Base-by-base conservation (phyloP, 2,329 filamentous ascomycete genomes). In the Remersonia thermophila region DNA sequence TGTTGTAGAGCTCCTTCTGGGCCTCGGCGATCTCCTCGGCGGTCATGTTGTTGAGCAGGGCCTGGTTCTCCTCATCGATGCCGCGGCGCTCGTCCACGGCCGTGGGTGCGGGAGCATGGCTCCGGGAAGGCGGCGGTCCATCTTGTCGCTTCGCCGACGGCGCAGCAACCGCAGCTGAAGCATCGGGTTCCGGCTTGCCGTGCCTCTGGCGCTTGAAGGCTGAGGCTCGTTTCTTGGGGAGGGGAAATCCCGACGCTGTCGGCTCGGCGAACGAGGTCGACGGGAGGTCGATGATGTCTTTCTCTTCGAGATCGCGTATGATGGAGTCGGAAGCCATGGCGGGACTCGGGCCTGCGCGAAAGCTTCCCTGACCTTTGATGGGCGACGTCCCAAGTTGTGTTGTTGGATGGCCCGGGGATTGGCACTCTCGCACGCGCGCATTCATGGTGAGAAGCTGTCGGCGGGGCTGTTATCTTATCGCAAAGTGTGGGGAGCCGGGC, bases 21-120 rank as follows among this genome's bases (percentile, higher is more conserved):
- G 91, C 86, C 47, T 79, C 67, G 43, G 82, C 77, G 40, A 96
- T 93, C 57, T 95, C 84, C 27, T 75, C 71, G 0, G 74, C 62
- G 2, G 81, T 82, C 91, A 98, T 95, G 17, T 67, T 65, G 11
- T 77, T 77, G 32, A 98, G 57, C 41, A 72, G 73, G 39, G 76
- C 69, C 30, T 62, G 73, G 51, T 96, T 98, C 55, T 96, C 86
- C 47, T 77, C 69, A 51, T 89, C 82, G 54, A 98, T 96, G 4
- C 70, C 66, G 43, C 63, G 62, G 51, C 73, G 76, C 52, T 94
- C 86, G 30, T 69, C 64, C 4, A 7, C 20, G 20, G 9, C 20
- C 5, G 5, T 23, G 5, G 20, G 20, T 5, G 20, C 5, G 20
- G 20, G 20, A 23, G 5, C 20, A 23, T 23, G 20, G 5, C 9